Conservation (phyloP, 352 stramenopile species). For the Globisporangium cystogenes region DNA sequence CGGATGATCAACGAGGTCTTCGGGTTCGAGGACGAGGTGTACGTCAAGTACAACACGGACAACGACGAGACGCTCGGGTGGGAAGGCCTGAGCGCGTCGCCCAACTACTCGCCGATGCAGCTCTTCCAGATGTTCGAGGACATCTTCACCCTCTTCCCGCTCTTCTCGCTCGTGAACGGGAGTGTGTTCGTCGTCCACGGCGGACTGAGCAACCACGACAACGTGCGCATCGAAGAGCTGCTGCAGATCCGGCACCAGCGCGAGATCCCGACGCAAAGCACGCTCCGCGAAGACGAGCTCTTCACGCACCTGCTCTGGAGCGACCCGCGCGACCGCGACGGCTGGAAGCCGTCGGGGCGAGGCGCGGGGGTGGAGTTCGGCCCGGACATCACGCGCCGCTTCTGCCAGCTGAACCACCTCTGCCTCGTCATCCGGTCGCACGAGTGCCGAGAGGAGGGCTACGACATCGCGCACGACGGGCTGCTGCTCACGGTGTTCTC, state of each 20-base stretch:
- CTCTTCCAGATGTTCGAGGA: conserved; percentile 85
- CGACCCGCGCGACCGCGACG: conserved; percentile 71
- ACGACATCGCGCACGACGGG: conserved; percentile 83
- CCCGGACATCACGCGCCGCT: conserved; percentile 88
- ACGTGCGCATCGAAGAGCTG: conserved; percentile 87
- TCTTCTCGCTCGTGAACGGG: conserved; percentile 89
- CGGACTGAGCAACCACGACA: conserved; percentile 84
- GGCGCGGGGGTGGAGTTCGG: conserved; percentile 92
- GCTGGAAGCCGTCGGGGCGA: conserved; percentile 59
- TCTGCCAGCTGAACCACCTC: conserved; percentile 82
- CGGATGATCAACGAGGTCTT: conserved; percentile 91
- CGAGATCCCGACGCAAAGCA: conserved; percentile 83
- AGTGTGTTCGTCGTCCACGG: conserved; percentile 92
- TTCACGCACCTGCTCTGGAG: conserved; percentile 92
- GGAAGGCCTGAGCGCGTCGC: conserved; percentile 49
- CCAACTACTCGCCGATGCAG: conserved; percentile 67
- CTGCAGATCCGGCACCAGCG: conserved; percentile 77
- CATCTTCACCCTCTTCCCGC: conserved; percentile 84
- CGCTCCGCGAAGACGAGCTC: conserved; percentile 76
- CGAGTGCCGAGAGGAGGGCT: conserved; percentile 90
- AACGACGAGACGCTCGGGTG: conserved; percentile 67
- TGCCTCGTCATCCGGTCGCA: conserved; percentile 92
- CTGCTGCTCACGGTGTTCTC: conserved; percentile 90
- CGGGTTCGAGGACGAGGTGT: conserved; percentile 83
- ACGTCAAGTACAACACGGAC: conserved; percentile 73